phyloP scores from a whole-genome alignment of 805 yeast genomes.

The Candida tallmaniae region DNA sequence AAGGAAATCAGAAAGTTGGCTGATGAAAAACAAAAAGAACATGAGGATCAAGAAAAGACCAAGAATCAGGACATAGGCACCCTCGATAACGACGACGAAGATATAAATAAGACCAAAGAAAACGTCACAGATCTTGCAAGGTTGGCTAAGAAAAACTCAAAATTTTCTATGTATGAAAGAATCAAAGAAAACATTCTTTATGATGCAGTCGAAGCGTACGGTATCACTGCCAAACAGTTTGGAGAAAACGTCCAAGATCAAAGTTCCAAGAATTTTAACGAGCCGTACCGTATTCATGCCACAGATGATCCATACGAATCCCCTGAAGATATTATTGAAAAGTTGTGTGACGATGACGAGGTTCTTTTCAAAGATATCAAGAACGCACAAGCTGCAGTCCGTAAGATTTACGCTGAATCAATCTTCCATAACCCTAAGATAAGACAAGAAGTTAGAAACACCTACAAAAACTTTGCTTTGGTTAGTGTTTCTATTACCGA shows the following conservation, averaged over 20 bases:
- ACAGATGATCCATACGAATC: conserved; percentile 61
- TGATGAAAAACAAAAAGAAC: conserved; percentile 6
- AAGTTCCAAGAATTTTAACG: conserved; percentile 43
- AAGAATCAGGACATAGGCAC: conserved; percentile 9
- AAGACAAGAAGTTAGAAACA: conserved; percentile 63
- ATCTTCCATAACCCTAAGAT: conserved; percentile 76
- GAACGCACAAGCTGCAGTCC: conserved; percentile 67
- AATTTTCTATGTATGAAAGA: conserved; percentile 59
- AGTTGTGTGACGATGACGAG: conserved; percentile 40
- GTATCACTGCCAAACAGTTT: conserved; percentile 72
- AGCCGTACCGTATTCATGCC: conserved; percentile 56
- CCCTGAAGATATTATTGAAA: conserved; percentile 59
- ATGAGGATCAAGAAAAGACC: conserved; percentile 2
- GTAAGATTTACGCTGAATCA: conserved; percentile 74
- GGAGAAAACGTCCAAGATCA: conserved; percentile 75
- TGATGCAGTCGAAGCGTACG: conserved; percentile 63
- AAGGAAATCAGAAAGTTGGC: conserved; percentile 49
- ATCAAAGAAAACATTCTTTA: conserved; percentile 61
- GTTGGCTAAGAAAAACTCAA: conserved; percentile 49
- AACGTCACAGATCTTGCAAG: conserved; percentile 13
- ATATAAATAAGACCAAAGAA: conserved; percentile 9
- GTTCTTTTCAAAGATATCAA: conserved; percentile 52
- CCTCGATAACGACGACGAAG: conserved; percentile 31
- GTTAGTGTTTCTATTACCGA: conserved; percentile 78
- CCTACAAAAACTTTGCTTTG: conserved; percentile 58